Evolutionary conservation across 129 eudicot genomes (phyloP), one percentile per base, ranked within the genome.

Genomic region (Cynara cardunculus): DNA sequence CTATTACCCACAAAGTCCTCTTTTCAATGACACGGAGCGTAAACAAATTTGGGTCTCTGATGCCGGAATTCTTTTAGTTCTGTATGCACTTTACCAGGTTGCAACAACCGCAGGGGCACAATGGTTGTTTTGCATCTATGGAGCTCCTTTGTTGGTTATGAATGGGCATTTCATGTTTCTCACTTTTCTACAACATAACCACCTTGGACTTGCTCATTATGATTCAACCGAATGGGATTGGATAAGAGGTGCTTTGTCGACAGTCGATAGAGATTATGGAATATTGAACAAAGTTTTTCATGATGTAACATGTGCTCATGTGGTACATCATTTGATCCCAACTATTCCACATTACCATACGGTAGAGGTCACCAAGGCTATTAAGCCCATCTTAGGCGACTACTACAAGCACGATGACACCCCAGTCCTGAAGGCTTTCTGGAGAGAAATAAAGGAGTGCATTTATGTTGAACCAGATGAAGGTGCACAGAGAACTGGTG

Each of bases 291-390:
- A 7, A 59, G 30, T 76, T 28, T 76, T 59, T 32, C 80, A 76
- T 76, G 71, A 76, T 32, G 67, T 74, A 44, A 46, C 62, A 0
- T 72, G 62, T 72, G 62, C 62, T 39, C 76, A 72, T 46, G 59
- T 46, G 21, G 86, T 82, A 24, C 88, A 85, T 49, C 88, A 85
- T 37, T 74, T 85, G 71, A 77, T 85, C 66, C 75, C 89, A 0
- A 86, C 73, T 5, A 86, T 86, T 79, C 89, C 89, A 11, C 89
- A 83, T 62, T 86, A 82, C 32, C 88, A 35, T 35, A 35, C 41
- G 6, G 41, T 35, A 35, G 41, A 35, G 41, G 41, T 7, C 6
- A 35, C 41, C 41, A 35, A 35, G 41, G 41, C 41, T 35, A 35
- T 35, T 7, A 35, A 35, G 41, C 41, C 41, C 41, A 35, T 35